Evolutionary conservation across 176 grass and related monocot genomes (phyloP).

Genomic region (Oryza punctata): DNA sequence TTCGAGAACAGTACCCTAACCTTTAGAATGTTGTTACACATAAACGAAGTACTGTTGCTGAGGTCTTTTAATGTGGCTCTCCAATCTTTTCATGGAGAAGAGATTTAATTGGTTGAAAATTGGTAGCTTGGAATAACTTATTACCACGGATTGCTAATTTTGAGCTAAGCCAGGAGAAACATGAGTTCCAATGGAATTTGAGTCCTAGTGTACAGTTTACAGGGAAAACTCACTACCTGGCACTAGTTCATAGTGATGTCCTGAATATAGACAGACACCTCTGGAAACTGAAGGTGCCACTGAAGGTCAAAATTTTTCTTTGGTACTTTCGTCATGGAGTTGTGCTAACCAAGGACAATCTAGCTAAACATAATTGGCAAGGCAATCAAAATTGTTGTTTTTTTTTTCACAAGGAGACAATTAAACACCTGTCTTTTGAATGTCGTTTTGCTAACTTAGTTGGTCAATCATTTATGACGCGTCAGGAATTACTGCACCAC

Average conservation of each 20-base stretch:
- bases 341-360: neutral
- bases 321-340: neutral
- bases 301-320: neutral
- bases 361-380: neutral
- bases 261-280: too few species aligned
- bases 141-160: fast-evolving
- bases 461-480: neutral
- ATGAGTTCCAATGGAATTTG: neutral
- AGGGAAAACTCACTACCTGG: too few species aligned
- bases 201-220: too few species aligned
- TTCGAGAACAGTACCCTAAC: too few species aligned
- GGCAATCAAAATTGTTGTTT: neutral
- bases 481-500: neutral
- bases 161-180: too few species aligned
- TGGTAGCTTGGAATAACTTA: neutral
- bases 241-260: too few species aligned
- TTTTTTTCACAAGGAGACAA: neutral
- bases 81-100: neutral
- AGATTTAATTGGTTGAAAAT: neutral
- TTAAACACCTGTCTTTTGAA: neutral
- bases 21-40: too few species aligned
- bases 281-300: neutral
- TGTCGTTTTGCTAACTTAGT: neutral
- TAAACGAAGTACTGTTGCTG: too few species aligned
- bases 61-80: too few species aligned